A percentile compares a stretch with the other conserved stretches of the same genome.
These are phyloP conservation scores for Pelargonium myrrhifolium DNA, from an alignment of 441 rosid species.

Conservation along the genomic window DNA sequence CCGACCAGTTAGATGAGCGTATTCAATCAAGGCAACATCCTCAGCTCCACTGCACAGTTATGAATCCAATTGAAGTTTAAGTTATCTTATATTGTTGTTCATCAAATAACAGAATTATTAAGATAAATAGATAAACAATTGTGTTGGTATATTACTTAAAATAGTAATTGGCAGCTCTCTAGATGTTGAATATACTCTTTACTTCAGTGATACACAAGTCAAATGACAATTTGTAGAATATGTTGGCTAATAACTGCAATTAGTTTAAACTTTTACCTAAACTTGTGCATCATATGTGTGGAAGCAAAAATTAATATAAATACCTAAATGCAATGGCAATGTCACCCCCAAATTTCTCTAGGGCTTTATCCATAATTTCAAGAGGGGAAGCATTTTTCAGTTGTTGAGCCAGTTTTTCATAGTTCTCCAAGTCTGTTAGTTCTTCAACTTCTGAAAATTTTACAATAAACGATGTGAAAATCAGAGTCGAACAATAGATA, in stretches of 20 bases:
- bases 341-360: not conserved
- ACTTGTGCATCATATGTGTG: not conserved
- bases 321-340: conserved; percentile 6
- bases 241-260: too few relatives aligned
- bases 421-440: conserved; percentile 24
- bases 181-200: too few relatives aligned
- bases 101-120: too few relatives aligned
- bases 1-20: conserved; percentile 41
- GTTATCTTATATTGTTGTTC: too few relatives aligned
- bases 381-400: conserved; percentile 39
- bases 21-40: conserved; percentile 50
- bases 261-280: too few relatives aligned
- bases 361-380: conserved; percentile 16
- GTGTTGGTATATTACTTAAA: not conserved
- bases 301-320: not conserved
- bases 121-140: too few relatives aligned
- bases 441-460: conserved; percentile 30
- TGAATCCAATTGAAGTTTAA: not conserved
- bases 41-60: conserved; percentile 44
- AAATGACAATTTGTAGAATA: too few relatives aligned
- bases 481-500: not conserved
- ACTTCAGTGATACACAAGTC: conserved; percentile 18
- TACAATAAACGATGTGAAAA: not conserved
- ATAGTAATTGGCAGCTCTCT: too few relatives aligned
- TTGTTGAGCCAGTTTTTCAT: conserved; percentile 27